These are phyloP conservation scores for Toxicodendron radicans DNA, from an alignment of 345 rosid genomes.

Conservation along the genomic window DNA sequence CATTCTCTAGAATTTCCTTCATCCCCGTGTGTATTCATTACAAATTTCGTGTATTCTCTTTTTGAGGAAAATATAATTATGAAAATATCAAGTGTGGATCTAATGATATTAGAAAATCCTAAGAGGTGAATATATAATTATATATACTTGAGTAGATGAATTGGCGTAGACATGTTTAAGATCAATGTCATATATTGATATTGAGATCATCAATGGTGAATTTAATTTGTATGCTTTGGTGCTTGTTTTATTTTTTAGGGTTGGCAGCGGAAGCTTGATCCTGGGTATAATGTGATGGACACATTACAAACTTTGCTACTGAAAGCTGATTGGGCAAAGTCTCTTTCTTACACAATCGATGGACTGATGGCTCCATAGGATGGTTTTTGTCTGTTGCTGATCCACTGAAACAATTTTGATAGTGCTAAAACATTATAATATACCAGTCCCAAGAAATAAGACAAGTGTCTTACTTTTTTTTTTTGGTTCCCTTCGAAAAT, in stretches of 20 bases:
- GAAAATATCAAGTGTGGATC: no score
- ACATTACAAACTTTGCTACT: conserved; percentile 77
- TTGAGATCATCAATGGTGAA: neutral
- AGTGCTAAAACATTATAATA: conserved; percentile 29
- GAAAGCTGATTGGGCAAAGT: conserved; percentile 87
- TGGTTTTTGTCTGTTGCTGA: conserved; percentile 25
- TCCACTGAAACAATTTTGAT: conserved; percentile 40
- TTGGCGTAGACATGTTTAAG: neutral
- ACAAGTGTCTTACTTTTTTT: conserved; percentile 11
- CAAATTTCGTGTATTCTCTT: neutral
- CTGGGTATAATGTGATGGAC: conserved; percentile 78
- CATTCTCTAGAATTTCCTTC: neutral
- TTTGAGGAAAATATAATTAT: neutral
- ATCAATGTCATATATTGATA: neutral
- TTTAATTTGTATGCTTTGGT: conserved; percentile 4
- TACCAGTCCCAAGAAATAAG: conserved; percentile 27
- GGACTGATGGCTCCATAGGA: conserved; percentile 92
- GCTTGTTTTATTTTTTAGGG: conserved; percentile 46
- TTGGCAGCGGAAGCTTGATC: conserved; percentile 98
- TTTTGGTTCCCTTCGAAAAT: conserved; percentile 2
- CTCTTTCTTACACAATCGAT: conserved; percentile 91
- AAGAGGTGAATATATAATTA: no score
- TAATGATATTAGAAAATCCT: no score
- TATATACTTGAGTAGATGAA: neutral
- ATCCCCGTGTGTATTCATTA: neutral